phyloP scores from a whole-genome alignment of 345 rosid genomes.

The Syzygium aromaticum region DNA sequence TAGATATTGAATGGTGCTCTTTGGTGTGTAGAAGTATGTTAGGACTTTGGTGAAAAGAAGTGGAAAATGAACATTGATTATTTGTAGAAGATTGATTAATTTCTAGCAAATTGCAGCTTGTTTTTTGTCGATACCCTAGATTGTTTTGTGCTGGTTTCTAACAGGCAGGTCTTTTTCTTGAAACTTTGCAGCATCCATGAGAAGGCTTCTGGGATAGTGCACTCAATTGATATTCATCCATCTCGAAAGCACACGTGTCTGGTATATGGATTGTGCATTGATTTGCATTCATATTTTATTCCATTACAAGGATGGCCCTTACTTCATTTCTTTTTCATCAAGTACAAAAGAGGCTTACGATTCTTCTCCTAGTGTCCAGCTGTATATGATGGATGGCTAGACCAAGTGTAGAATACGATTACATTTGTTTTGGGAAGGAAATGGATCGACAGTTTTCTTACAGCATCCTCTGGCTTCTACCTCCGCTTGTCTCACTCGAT shows the following conservation, averaged over 20 bases:
- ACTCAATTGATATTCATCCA: conserved; percentile 86
- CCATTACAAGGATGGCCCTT: neutral
- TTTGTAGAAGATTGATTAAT: neutral
- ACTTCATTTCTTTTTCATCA: neutral
- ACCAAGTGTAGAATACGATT: neutral
- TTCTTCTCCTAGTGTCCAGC: neutral
- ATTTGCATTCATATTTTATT: neutral
- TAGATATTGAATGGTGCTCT: neutral
- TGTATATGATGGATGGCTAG: neutral
- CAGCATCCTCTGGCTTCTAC: neutral
- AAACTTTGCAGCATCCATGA: conserved; percentile 54
- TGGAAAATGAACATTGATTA: neutral
- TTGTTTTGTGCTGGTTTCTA: neutral
- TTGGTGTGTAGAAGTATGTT: neutral
- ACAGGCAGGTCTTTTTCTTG: neutral
- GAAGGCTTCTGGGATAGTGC: conserved; percentile 57
- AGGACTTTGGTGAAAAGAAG: neutral
- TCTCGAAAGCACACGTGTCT: conserved; percentile 85
- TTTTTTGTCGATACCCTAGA: neutral
- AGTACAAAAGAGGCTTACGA: neutral
- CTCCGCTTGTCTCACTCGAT: neutral
- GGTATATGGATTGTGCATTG: conserved; percentile 22
- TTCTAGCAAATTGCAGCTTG: neutral
- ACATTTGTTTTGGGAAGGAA: neutral
- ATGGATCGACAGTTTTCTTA: neutral